Evolutionary conservation across 345 rosid genomes (phyloP), one percentile per base, ranked within the genome.

Genomic region (Brassica rapa): DNA sequence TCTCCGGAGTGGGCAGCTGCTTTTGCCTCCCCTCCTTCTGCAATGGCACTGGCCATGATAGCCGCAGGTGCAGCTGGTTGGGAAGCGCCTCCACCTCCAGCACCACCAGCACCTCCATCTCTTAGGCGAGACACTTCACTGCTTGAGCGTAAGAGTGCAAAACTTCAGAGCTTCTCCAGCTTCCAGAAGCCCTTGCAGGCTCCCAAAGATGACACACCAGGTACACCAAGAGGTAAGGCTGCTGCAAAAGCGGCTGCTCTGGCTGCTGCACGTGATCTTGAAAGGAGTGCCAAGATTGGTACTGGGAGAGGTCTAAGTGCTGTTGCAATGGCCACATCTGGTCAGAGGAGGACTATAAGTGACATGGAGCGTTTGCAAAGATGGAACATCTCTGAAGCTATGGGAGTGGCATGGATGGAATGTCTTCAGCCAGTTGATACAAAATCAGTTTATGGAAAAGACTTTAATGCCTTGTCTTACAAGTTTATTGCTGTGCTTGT

Each of bases 221-320:
- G 86, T 61, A 86, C 85, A 73, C 94, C 93, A 3, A 93, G 86
- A 87, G 99, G 90, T 80, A 95, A 86, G 82, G 98, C 98, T 70
- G 90, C 94, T 74, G 99, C 97, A 81, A 93, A 92, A 88, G 99
- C 99, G 16, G 97, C 98, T 68, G 98, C 98, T 69, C 84, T 91
- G 82, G 99, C 97, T 27, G 97, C 99, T 16, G 98, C 98, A 68
- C 97, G 99, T 32, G 99, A 95, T 87, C 94, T 95, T 83, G 92
- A 95, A 81, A 87, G 98, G 30, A 90, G 87, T 86, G 89, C 98
- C 57, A 95, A 93, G 85, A 93, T 95, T 84, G 99, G 99, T 79
- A 87, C 99, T 57, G 98, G 98, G 77, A 91, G 99, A 86, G 99
- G 99, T 75, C 92, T 95, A 78, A 91, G 94, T 86, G 98, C 99